These are phyloP conservation scores for Phaeosphaeriaceae sp. DNA, from an alignment of 2,329 filamentous ascomycete species.

Conservation along the genomic window DNA sequence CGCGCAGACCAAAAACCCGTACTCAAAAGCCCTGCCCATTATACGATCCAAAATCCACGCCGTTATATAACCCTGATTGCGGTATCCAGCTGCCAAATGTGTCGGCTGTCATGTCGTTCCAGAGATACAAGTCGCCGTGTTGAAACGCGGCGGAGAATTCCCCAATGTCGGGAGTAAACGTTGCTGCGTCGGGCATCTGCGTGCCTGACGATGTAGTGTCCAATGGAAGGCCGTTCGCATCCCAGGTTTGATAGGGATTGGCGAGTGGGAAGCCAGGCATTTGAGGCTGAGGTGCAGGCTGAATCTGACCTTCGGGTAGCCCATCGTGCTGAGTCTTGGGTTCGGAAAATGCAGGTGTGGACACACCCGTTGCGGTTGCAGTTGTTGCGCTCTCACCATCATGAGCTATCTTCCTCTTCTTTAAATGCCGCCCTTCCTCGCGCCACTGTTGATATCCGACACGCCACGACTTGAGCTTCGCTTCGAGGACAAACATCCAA, in stretches of 20 bases:
- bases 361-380: too few relatives aligned
- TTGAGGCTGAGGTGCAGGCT: neutral
- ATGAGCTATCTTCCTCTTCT: constrained; percentile 20
- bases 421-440: constrained; percentile 32
- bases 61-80: constrained; percentile 32
- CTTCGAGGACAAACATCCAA: constrained; percentile 39
- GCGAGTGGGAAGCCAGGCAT: constrained; percentile 16
- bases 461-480: constrained; percentile 42
- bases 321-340: too few relatives aligned
- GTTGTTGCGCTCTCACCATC: constrained; percentile 1
- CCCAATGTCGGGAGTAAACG: constrained; percentile 34
- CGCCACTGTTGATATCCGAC: constrained; percentile 39
- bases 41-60: constrained; percentile 32
- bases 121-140: constrained; percentile 45
- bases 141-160: constrained; percentile 45
- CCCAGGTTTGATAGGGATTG: constrained; percentile 18
- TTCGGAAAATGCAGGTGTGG: too few relatives aligned
- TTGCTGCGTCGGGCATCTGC: constrained; percentile 14
- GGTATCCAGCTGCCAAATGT: constrained; percentile 41
- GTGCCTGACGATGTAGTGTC: constrained; percentile 2
- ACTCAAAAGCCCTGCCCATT: constrained; percentile 26
- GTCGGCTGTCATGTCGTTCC: constrained; percentile 44
- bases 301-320: too few relatives aligned
- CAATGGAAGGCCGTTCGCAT: neutral
- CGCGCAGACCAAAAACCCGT: neutral